A percentile compares a stretch with the other conserved stretches of the same genome.
These are phyloP conservation scores for Euphorbia schlechtendalii DNA, from an alignment of 441 rosid genomes.

Conservation along the genomic window DNA sequence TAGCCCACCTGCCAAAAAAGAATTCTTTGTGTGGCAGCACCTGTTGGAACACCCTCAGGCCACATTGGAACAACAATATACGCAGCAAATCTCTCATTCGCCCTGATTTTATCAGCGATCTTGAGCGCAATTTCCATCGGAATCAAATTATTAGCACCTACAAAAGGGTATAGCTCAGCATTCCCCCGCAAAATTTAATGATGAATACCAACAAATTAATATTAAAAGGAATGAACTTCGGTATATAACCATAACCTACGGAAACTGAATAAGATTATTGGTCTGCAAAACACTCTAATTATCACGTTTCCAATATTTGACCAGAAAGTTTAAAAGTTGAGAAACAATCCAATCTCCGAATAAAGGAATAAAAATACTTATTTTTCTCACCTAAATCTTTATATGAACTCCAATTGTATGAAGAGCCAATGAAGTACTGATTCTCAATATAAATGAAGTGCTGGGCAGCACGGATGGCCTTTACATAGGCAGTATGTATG, in stretches of 20 bases:
- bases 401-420: constrained; percentile 78
- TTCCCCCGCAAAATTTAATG: neutral
- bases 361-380: neutral
- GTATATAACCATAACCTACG: neutral
- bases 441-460: too few species aligned
- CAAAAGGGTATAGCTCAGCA: constrained; percentile 15
- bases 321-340: neutral
- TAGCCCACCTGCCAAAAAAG: constrained; percentile 86
- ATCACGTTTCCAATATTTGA: neutral
- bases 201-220: neutral
- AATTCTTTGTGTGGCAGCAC: constrained; percentile 85
- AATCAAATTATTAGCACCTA: constrained; percentile 91
- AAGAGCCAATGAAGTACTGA: constrained; percentile 95
- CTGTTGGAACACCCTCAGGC: constrained; percentile 96
- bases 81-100: constrained; percentile 88
- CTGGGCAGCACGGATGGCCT: constrained; percentile 97
- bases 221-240: too few species aligned
- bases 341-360: too few species aligned
- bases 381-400: constrained; percentile 59
- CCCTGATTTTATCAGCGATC: constrained; percentile 86
- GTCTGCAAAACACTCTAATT: neutral
- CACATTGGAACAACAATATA: constrained; percentile 94
- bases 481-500: constrained; percentile 95
- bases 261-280: neutral
- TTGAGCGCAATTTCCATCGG: constrained; percentile 99